phyloP scores from a whole-genome alignment of 345 rosid genomes.

The Eucalyptus regnans region DNA sequence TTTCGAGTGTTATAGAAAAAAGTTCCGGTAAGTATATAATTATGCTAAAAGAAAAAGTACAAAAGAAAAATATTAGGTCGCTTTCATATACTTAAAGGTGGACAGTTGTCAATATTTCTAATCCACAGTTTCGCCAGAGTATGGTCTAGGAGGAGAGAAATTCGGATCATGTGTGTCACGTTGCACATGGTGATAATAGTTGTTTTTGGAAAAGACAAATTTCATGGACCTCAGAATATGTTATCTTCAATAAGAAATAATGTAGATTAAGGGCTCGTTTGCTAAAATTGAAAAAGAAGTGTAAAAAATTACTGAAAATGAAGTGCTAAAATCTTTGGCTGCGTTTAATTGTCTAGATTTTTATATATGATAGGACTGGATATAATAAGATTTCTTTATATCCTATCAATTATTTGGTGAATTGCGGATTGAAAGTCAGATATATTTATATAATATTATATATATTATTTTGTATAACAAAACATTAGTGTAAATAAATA shows the following conservation, averaged over 20 bases:
- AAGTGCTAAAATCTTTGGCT: background rate
- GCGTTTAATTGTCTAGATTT: no score
- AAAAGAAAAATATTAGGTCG: background rate
- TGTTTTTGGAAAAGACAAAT: background rate
- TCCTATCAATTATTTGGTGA: no score
- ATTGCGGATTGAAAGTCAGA: rapidly evolving
- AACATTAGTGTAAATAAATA: no score
- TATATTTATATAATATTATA: no score
- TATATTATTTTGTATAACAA: no score
- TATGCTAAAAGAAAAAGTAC: background rate
- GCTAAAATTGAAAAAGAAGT: background rate
- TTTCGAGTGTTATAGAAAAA: no score
- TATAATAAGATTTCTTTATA: no score
- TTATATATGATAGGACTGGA: no score
- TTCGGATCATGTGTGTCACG: background rate
- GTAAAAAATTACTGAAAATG: background rate
- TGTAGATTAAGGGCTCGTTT: background rate
- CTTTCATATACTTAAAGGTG: background rate
- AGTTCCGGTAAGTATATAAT: no score
- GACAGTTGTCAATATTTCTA: background rate
- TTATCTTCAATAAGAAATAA: background rate
- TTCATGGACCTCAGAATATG: background rate
- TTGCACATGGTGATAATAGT: background rate
- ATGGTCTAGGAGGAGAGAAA: background rate
- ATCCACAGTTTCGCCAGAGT: background rate